Conservation (phyloP, 202 grass and related monocot genomes). For the Digitaria exilis region DNA sequence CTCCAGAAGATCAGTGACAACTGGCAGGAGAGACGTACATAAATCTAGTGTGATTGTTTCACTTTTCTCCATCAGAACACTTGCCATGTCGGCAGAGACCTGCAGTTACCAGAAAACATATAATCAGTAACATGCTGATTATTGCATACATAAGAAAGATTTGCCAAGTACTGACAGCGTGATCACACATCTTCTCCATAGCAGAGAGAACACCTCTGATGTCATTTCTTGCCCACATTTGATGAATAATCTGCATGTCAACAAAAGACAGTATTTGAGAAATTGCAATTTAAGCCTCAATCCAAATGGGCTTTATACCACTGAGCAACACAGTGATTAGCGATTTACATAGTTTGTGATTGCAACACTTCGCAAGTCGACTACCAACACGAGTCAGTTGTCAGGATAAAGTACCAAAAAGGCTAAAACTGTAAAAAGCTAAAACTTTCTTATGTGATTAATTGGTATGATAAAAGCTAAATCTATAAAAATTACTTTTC, state of each 20-base stretch:
- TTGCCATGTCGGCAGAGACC: conserved; percentile 91
- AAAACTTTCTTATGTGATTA: conserved; percentile 12
- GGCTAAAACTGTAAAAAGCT: background rate
- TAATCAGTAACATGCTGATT: conserved; percentile 11
- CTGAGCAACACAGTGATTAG: conserved; percentile 3
- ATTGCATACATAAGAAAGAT: conserved; percentile 26
- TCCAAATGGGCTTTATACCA: background rate
- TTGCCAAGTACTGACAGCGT: conserved; percentile 62
- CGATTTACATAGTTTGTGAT: background rate
- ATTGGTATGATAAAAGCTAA: background rate
- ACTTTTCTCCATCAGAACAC: conserved; percentile 74
- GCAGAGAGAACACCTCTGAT: conserved; percentile 77
- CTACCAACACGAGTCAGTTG: conserved; percentile 13
- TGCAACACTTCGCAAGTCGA: background rate
- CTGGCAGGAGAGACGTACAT: conserved; percentile 77
- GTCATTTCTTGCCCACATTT: conserved; percentile 94
- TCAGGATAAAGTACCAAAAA: background rate
- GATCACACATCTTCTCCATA: conserved; percentile 91
- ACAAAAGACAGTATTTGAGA: conserved; percentile 24
- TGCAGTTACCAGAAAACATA: conserved; percentile 46
- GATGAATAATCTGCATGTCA: conserved; percentile 69
- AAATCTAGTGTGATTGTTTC: conserved; percentile 89
- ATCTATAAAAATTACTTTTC: conserved; percentile 4
- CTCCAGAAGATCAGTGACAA: conserved; percentile 69
- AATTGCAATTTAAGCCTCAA: background rate